Conservation (phyloP, 805 yeast genomes). For the Sugiyamaella marilandica region DNA sequence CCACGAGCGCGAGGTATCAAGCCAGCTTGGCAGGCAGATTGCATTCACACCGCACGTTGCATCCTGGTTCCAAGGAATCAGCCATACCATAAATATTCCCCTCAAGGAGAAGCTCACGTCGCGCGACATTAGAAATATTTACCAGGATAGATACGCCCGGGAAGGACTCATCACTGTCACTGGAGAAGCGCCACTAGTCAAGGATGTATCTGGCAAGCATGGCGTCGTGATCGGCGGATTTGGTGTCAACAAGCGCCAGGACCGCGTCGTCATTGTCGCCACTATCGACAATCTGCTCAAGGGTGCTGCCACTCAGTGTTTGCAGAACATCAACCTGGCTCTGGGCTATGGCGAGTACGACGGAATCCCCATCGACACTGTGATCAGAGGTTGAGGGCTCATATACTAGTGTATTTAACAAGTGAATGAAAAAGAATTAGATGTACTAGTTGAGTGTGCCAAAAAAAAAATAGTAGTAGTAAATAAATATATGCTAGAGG, state of each 20-base stretch:
- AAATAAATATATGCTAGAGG: not conserved
- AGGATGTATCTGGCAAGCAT: conserved; percentile 87
- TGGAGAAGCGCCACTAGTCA: conserved; percentile 91
- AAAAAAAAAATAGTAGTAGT: not conserved
- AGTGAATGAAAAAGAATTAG: not conserved
- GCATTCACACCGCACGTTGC: conserved; percentile 98
- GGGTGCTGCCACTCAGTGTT: conserved; percentile 98
- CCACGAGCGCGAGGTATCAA: conserved; percentile 90
- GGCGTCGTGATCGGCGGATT: conserved; percentile 95
- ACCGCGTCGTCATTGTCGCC: conserved; percentile 90
- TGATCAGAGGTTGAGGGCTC: conserved; percentile 19
- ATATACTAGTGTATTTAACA: not conserved
- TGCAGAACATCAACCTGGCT: conserved; percentile 90
- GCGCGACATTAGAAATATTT: conserved; percentile 77
- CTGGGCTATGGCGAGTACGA: conserved; percentile 89
- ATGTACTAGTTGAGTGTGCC: not conserved
- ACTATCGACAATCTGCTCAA: conserved; percentile 93
- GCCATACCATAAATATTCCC: conserved; percentile 88
- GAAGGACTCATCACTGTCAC: conserved; percentile 80
- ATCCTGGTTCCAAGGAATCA: conserved; percentile 98
- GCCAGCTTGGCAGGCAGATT: conserved; percentile 69
- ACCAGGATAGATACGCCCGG: conserved; percentile 80
- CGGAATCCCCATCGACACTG: conserved; percentile 66
- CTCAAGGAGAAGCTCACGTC: conserved; percentile 60
- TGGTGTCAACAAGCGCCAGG: conserved; percentile 81